phyloP scores from a whole-genome alignment of 2,329 filamentous ascomycete genomes.

The Colletotrichum ledebouriae region DNA sequence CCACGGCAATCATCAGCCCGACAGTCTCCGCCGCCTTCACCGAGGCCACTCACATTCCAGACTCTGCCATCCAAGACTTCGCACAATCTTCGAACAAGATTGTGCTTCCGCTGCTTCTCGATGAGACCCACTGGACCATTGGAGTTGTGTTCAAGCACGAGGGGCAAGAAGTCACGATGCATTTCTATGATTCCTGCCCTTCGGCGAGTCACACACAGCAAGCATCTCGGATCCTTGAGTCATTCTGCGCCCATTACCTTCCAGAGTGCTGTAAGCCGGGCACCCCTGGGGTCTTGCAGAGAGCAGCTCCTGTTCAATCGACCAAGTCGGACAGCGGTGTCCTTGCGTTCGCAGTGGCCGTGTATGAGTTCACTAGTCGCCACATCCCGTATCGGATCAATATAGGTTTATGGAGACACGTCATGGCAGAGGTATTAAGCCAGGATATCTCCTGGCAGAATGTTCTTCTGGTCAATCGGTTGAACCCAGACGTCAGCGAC shows the following conservation, averaged over 20 bases:
- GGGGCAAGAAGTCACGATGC: background rate
- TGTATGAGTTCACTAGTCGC: background rate
- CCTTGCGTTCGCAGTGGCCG: background rate
- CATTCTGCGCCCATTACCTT: background rate
- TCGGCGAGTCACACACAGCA: background rate
- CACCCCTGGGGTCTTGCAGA: background rate
- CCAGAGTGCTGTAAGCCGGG: background rate
- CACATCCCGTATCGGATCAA: background rate
- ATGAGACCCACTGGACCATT: background rate
- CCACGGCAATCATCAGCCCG: background rate
- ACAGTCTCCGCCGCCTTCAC: background rate
- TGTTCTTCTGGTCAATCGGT: background rate
- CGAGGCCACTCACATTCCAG: background rate
- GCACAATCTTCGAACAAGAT: background rate
- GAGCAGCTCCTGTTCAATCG: background rate
- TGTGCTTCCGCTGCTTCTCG: background rate
- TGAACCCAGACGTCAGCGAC: background rate
- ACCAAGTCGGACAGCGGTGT: background rate
- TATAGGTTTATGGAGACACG: background rate
- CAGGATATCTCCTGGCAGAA: background rate
- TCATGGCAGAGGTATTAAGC: background rate
- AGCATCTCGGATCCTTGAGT: background rate
- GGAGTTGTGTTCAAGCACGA: background rate
- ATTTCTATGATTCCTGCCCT: background rate
- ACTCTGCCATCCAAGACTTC: background rate